Evolutionary conservation across 2,329 filamentous ascomycete species (phyloP), one percentile per base, ranked within the genome.

Genomic region (Aspergillus sp.): DNA sequence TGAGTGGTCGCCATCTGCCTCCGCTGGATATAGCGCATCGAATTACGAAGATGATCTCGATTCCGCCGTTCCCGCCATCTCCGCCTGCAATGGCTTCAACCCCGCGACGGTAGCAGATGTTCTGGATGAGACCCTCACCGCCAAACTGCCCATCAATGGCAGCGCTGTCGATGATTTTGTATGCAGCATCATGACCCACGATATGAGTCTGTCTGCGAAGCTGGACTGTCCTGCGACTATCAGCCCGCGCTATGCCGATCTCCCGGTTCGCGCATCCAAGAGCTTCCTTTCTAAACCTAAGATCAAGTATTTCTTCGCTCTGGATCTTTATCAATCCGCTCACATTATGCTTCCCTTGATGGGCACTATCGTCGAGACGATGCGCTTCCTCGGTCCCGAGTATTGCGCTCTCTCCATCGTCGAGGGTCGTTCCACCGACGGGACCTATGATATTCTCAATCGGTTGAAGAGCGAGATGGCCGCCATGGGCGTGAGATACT

Each of bases 331-430:
- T 32, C 50, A 53, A 27, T 32, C 50, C 11, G 30, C 50, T 13
- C 50, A 53, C 50, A 53, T 53, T 13, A 32, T 53, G 17, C 32
- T 53, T 21, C 50, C 50, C 30, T 11, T 53, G 17, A 53, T 53
- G 50, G 50, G 50, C 8, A 23, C 50, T 17, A 53, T 53, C n/a
- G 8, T 53, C 19, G 50, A 53, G 32, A 53, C 50, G 3, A 53
- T 53, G 50, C 50, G 50, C 7, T 53, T 53, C 32, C 13, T 53
- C 15, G 50, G 50, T 2, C 50, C 50, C 10, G 25, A 53, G 19
- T 53, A 53, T 19, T 53, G 50, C 23, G 50, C 50, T 38, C 50
- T 53, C 7, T 53, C 50, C 19, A 53, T 53, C 50, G 50, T 53
- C 21, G 50, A 53, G 15, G 50, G 50, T 21, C 50, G 50, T 5